phyloP scores from a whole-genome alignment of 2,329 filamentous ascomycete species.

The Talaromyces sp. region DNA sequence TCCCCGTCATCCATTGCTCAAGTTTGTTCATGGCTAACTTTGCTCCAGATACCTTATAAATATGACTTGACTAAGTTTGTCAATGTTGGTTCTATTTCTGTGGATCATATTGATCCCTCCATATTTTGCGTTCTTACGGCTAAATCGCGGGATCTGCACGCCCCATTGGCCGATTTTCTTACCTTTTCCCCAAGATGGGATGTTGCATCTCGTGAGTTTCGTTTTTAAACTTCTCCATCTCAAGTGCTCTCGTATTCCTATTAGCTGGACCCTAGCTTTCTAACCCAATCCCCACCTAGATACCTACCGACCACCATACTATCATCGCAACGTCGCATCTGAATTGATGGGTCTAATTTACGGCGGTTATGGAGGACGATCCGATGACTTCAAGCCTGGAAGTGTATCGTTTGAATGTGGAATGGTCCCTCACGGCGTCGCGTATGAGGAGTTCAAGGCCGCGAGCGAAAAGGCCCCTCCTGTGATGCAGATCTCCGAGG shows the following conservation, averaged over 20 bases:
- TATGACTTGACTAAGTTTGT: conserved; percentile 47
- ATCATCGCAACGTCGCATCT: conserved; percentile 45
- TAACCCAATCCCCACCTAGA: conserved; percentile 25
- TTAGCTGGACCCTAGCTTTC: background rate
- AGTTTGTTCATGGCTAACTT: background rate
- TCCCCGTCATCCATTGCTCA: background rate
- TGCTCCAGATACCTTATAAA: conserved; percentile 40
- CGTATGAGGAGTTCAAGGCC: conserved; percentile 38
- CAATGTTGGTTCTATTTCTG: conserved; percentile 43
- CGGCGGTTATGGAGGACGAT: conserved; percentile 38
- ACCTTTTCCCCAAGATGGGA: conserved; percentile 47
- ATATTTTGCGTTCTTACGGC: conserved; percentile 47
- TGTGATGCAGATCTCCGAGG: conserved; percentile 35
- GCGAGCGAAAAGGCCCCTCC: conserved; percentile 32
- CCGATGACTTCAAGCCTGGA: conserved; percentile 37
- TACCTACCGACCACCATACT: conserved; percentile 47
- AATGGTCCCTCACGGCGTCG: conserved; percentile 41
- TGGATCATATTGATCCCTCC: conserved; percentile 46
- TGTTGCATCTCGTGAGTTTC: conserved; percentile 37
- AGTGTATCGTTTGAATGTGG: conserved; percentile 41
- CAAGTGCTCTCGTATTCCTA: no score
- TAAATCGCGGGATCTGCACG: conserved; percentile 38
- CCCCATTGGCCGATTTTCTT: conserved; percentile 42
- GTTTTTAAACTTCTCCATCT: background rate
- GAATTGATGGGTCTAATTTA: conserved; percentile 45